phyloP scores from a whole-genome alignment of 306 rosid species.

The Mimosa bimucronata region DNA sequence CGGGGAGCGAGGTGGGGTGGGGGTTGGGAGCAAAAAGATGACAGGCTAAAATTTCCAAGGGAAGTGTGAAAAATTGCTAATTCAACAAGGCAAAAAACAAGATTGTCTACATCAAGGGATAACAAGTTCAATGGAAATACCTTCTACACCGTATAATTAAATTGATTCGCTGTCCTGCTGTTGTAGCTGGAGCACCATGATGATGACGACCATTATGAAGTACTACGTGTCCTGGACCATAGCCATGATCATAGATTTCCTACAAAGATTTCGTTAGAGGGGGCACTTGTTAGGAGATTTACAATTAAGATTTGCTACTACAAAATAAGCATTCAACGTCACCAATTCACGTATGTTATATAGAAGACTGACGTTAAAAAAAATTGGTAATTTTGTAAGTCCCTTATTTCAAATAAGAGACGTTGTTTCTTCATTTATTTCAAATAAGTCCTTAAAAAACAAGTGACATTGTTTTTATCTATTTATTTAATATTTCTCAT shows the following conservation, averaged over 20 bases:
- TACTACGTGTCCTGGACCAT: slow-evolving; percentile 83
- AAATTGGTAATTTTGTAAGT: no score
- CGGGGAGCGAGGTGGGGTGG: no score
- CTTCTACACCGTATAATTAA: slow-evolving; percentile 95
- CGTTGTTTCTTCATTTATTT: no score
- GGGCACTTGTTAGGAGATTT: slow-evolving; percentile 5
- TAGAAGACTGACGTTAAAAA: no score
- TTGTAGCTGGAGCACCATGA: slow-evolving; percentile 91
- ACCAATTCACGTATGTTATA: no score
- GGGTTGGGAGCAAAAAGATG: no score
- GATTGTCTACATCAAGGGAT: neutral
- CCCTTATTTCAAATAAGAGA: no score
- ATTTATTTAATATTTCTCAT: no score
- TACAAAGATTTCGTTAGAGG: slow-evolving; percentile 36
- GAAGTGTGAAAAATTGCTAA: neutral
- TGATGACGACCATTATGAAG: slow-evolving; percentile 93
- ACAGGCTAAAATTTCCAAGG: slow-evolving; percentile 1
- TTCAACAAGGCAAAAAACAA: neutral
- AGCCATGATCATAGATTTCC: slow-evolving; percentile 78
- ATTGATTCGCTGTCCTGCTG: slow-evolving; percentile 74
- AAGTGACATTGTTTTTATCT: no score
- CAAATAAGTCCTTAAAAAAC: no score
- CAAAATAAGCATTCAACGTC: no score
- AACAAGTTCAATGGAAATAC: slow-evolving; percentile 45
- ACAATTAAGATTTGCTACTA: slow-evolving; percentile 1